A percentile compares a stretch with the other conserved stretches of the same genome.
These are phyloP conservation scores for Roridomyces roridus DNA, from an alignment of 768 basidiomycete genomes.

Conservation along the genomic window DNA sequence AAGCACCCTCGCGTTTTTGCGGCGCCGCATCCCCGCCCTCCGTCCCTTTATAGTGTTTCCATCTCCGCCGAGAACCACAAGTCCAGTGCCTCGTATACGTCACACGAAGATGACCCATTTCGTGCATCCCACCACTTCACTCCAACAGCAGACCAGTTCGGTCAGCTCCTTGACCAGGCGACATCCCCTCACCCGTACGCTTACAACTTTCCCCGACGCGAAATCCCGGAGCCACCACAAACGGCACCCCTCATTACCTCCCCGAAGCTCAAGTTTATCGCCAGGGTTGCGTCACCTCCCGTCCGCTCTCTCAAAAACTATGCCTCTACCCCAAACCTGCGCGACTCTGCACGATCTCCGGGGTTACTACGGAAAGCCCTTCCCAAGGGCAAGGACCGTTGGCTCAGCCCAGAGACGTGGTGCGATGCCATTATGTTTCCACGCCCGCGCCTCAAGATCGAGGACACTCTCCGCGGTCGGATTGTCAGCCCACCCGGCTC, in stretches of 20 bases:
- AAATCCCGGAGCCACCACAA: slow-evolving; percentile 30
- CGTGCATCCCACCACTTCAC: slow-evolving; percentile 26
- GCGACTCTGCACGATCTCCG: slow-evolving; percentile 25
- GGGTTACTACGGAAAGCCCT: slow-evolving; percentile 22
- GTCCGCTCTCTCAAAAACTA: slow-evolving; percentile 54
- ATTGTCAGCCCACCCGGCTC: slow-evolving; percentile 58
- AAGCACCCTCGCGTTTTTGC: slow-evolving; percentile 11
- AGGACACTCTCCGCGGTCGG: slow-evolving; percentile 34
- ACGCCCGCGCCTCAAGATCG: slow-evolving; percentile 70
- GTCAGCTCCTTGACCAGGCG: slow-evolving; percentile 17
- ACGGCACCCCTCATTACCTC: slow-evolving; percentile 30
- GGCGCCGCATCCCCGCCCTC: slow-evolving; percentile 8
- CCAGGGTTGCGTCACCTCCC: background rate
- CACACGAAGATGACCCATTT: slow-evolving; percentile 20
- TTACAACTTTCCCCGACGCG: slow-evolving; percentile 36
- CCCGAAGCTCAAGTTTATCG: slow-evolving; percentile 35
- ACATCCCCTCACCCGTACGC: slow-evolving; percentile 56
- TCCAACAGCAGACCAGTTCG: slow-evolving; percentile 19
- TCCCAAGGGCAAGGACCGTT: slow-evolving; percentile 60
- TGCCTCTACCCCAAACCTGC: slow-evolving; percentile 72
- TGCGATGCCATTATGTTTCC: slow-evolving; percentile 83
- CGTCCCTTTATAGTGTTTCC: slow-evolving; percentile 23
- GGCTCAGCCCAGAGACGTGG: slow-evolving; percentile 80
- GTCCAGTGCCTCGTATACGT: slow-evolving; percentile 3
- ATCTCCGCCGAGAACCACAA: slow-evolving; percentile 18